Evolutionary conservation across 2,329 filamentous ascomycete genomes (phyloP).

Genomic region (Colletotrichum viniferum): DNA sequence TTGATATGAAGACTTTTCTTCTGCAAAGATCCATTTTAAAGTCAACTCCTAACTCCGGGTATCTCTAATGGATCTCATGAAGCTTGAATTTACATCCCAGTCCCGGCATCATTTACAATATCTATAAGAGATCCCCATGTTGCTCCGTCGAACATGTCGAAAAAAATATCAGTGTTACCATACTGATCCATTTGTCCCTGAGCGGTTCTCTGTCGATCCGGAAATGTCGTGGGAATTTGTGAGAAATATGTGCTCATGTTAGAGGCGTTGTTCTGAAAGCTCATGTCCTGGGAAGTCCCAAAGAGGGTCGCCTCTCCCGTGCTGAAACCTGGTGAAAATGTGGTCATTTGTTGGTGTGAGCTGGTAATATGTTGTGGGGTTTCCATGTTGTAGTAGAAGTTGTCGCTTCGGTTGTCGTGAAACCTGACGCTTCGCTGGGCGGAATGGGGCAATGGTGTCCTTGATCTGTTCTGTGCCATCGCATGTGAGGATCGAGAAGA

Average conservation of each 20-base stretch:
- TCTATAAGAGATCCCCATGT: conserved; percentile 12
- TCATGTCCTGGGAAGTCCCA: not conserved
- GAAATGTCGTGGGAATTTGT: conserved; percentile 10
- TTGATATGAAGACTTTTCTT: not conserved
- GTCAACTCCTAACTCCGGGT: not conserved
- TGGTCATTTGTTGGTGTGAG: not conserved
- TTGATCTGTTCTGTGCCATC: not conserved
- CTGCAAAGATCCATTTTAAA: not conserved
- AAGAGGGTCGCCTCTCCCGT: not conserved
- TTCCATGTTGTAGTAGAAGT: not conserved
- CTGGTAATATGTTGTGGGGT: not conserved
- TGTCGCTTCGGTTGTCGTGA: not conserved
- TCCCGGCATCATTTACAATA: not conserved
- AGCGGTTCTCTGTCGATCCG: not conserved
- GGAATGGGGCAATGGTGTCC: not conserved
- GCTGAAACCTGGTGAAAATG: not conserved
- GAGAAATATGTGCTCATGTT: not conserved
- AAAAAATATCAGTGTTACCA: not conserved
- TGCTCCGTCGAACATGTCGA: conserved; percentile 19
- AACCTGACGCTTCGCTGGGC: not conserved
- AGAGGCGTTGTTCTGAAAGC: not conserved
- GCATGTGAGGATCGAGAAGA: not conserved
- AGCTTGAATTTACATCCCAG: not conserved
- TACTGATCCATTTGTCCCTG: not conserved
- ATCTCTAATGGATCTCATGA: not conserved